Evolutionary conservation across 768 basidiomycete genomes (phyloP).

Genomic region (Collybiopsis luxurians): DNA sequence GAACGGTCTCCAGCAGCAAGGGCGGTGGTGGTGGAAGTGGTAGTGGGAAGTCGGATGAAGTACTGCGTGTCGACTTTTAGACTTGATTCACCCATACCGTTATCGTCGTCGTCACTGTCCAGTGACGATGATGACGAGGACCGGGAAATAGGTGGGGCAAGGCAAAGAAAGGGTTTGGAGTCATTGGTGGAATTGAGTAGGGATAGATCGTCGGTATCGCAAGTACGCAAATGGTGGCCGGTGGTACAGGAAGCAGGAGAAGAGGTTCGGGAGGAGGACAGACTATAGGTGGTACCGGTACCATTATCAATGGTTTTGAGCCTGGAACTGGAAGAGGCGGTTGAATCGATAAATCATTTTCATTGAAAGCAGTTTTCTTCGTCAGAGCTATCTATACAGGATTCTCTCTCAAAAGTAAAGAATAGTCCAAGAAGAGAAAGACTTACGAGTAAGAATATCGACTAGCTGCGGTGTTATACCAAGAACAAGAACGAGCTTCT

Average conservation of each 20-base stretch:
- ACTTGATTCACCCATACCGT: not conserved
- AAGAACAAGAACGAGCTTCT: conserved; percentile 57
- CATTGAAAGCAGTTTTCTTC: not conserved
- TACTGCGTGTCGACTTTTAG: not conserved
- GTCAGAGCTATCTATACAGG: not conserved
- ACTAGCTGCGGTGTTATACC: conserved; percentile 59
- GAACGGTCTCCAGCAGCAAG: conserved; percentile 16
- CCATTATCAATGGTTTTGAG: no score
- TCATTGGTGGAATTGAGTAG: not conserved
- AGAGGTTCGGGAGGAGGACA: not conserved
- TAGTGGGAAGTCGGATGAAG: conserved; percentile 6
- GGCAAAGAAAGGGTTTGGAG: conserved; percentile 19
- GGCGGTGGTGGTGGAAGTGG: no score
- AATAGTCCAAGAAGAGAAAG: not conserved
- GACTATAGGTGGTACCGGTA: not conserved
- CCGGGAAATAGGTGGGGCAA: not conserved
- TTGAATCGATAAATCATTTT: not conserved
- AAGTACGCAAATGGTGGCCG: not conserved
- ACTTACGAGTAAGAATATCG: conserved; percentile 30
- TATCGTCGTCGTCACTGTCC: not conserved
- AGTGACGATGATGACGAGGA: not conserved
- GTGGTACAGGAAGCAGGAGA: not conserved
- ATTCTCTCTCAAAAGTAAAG: not conserved
- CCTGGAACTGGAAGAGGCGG: not conserved
- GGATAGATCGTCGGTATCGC: not conserved